Conservation (phyloP, 2,329 filamentous ascomycete genomes). For the Ambrosiella beaveri region DNA sequence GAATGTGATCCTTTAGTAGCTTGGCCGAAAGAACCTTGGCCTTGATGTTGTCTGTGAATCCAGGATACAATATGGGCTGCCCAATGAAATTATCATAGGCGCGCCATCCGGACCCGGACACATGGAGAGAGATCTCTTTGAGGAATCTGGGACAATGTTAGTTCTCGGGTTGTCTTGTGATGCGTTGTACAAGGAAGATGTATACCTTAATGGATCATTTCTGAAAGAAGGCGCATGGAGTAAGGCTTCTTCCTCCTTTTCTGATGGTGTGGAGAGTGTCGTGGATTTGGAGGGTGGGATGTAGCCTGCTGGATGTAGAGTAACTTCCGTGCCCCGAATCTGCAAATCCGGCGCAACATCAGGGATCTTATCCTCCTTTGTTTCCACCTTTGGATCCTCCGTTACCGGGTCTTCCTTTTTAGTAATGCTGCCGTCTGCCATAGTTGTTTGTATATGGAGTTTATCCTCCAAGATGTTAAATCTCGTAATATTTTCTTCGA, state of each 20-base stretch:
- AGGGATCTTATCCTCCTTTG: neutral
- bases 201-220: conserved; percentile 42
- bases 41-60: conserved; percentile 86
- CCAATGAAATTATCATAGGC: conserved; percentile 83
- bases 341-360: conserved; percentile 54
- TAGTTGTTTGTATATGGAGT: too few species aligned
- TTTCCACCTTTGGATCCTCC: neutral
- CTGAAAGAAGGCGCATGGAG: conserved; percentile 79
- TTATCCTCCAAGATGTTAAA: neutral
- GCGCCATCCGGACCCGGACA: conserved; percentile 87
- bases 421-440: neutral
- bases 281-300: conserved; percentile 28
- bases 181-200: neutral
- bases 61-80: conserved; percentile 81
- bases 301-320: conserved; percentile 55
- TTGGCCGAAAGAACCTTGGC: conserved; percentile 55
- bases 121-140: conserved; percentile 81
- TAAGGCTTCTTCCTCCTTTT: conserved; percentile 53
- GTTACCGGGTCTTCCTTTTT: neutral
- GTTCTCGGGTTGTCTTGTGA: conserved; percentile 11
- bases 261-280: conserved; percentile 21
- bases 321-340: conserved; percentile 57
- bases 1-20: conserved; percentile 57
- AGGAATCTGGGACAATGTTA: conserved; percentile 48
- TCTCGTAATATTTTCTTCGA: too few species aligned